Conservation (phyloP, 306 rosid species). For the Vachellia pachyceras region DNA sequence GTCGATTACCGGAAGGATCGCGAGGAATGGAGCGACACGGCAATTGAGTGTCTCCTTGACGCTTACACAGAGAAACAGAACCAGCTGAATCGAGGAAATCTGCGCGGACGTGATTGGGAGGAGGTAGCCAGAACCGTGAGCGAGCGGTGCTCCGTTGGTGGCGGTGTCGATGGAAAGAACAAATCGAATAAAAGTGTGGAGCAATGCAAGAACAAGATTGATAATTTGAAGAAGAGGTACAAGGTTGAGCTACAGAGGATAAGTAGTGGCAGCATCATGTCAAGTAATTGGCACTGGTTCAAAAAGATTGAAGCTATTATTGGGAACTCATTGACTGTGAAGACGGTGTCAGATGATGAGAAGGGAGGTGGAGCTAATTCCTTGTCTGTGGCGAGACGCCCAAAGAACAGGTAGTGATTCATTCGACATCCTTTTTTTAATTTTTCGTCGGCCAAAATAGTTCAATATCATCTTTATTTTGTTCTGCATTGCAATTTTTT, state of each 20-base stretch:
- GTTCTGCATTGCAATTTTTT: neutral
- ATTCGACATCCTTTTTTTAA: neutral
- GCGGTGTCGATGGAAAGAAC: conserved; percentile 16
- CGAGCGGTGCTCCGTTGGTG: conserved; percentile 36
- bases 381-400: conserved; percentile 28
- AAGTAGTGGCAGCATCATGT: conserved; percentile 25
- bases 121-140: conserved; percentile 43
- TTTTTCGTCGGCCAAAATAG: neutral
- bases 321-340: conserved; percentile 29
- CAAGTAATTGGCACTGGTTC: conserved; percentile 58
- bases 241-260: conserved; percentile 55
- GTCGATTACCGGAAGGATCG: conserved; percentile 52
- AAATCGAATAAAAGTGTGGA: conserved; percentile 44
- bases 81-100: conserved; percentile 53
- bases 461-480: neutral
- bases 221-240: conserved; percentile 54
- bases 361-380: conserved; percentile 30
- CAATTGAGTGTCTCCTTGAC: conserved; percentile 51
- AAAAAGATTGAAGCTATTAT: conserved; percentile 47
- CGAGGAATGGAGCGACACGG: conserved; percentile 57
- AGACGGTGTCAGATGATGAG: conserved; percentile 44
- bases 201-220: conserved; percentile 56
- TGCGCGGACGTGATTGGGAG: conserved; percentile 58
- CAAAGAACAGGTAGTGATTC: conserved; percentile 33
- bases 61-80: conserved; percentile 50